Base-by-base conservation (phyloP, 208 protist genomes). In the Angomonas deanei region DNA sequence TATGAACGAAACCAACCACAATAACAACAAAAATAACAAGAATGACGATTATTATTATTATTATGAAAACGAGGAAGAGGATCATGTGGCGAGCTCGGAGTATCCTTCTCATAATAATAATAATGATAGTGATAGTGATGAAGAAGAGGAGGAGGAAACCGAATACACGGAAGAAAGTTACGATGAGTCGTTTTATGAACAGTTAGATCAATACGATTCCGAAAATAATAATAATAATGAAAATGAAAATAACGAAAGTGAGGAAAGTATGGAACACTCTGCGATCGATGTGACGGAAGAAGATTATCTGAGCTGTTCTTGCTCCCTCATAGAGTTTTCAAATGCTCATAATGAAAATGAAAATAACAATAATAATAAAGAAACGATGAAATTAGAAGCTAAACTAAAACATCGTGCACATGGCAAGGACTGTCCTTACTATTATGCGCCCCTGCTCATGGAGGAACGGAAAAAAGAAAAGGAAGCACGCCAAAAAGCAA, bases 221-320 rank as follows among this genome's bases (percentile, higher is more conserved):
- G 8, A n/a, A 53, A 53, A 53, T 53, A 26, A 53, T 53, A 53
- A 53, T 53, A 67, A 67, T 61, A 36, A 67, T 38, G 60, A 62
- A 61, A 67, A 33, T 28, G 36, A 42, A n/a, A 15, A 42, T n/a
- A 42, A 42, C 15, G 36, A 42, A 15, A 15, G 15, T n/a, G 36
- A 42, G 15, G 15, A 42, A n/a, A 42, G 36, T 42, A n/a, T 42
- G 15, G 36, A 42, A 8, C 15, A 42, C 15, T 42, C 36, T 42
- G 8, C 15, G 11, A 42, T 42, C 11, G 36, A n/a, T 42, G 15
- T 42, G 8, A 42, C 36, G 11, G 36, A 42, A 15, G 36, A 42
- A 42, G 36, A 42, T 8, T 42, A 42, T 42, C 36, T 42, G 8
- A 42, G 36, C 36, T 42, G 36, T 15, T 42, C 36, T 42, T 42